Evolutionary conservation across 179 eudicot genomes (phyloP).

Genomic region (Silene coronaria): DNA sequence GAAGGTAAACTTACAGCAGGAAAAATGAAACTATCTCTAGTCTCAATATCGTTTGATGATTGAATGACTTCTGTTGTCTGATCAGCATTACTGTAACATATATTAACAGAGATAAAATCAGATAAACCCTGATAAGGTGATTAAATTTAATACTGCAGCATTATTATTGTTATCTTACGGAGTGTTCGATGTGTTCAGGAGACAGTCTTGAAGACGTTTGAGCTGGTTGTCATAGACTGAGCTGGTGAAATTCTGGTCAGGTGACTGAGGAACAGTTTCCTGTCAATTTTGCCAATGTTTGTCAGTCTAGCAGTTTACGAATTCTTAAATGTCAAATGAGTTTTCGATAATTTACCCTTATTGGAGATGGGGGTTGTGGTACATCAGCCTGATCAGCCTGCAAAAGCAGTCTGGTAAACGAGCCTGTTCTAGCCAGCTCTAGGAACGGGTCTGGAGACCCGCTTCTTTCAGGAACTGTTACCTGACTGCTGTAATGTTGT

Average conservation of each 20-base stretch:
- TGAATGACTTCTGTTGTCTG: slow-evolving; percentile 3
- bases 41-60: neutral
- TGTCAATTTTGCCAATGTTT: slow-evolving; percentile 5
- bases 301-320: neutral
- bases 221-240: neutral
- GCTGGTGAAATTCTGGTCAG: neutral
- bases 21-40: neutral
- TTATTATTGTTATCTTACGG: slow-evolving; percentile 10
- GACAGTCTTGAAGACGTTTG: neutral
- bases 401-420: slow-evolving; percentile 20
- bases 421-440: neutral
- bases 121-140: neutral
- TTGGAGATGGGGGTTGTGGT: slow-evolving; percentile 11
- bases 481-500: slow-evolving; percentile 5
- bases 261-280: slow-evolving; percentile 1
- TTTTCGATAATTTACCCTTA: slow-evolving; percentile 8
- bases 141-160: neutral
- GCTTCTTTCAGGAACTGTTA: neutral
- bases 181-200: slow-evolving; percentile 1
- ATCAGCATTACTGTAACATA: slow-evolving; percentile 12
- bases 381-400: neutral
- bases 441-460: neutral
- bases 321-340: neutral
- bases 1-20: slow-evolving; percentile 7
- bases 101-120: neutral